phyloP scores from a whole-genome alignment of 306 rosid species.

The Aeschynomene evenia region DNA sequence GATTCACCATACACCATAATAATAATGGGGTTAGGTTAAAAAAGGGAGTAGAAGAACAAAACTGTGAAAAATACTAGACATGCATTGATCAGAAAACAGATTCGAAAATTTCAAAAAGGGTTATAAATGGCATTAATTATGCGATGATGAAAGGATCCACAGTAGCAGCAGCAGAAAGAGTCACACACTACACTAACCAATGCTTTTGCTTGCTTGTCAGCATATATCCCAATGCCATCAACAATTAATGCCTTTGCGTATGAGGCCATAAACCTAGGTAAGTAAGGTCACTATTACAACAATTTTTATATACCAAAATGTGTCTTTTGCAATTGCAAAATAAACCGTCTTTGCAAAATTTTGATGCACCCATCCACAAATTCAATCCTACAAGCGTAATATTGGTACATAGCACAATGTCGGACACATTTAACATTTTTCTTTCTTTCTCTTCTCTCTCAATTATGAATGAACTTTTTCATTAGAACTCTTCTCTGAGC shows the following conservation, averaged over 20 bases:
- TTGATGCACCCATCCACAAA: too few relatives aligned
- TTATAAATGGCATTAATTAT: constrained; percentile 35
- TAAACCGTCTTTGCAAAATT: too few relatives aligned
- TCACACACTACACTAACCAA: neutral
- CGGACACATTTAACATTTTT: too few relatives aligned
- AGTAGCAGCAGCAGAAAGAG: neutral
- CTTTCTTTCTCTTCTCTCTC: too few relatives aligned
- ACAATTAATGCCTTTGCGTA: constrained; percentile 39
- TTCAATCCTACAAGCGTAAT: too few relatives aligned
- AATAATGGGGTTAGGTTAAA: too few relatives aligned
- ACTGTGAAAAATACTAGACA: neutral
- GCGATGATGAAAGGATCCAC: constrained; percentile 28
- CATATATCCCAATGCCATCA: constrained; percentile 1
- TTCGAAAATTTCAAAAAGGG: constrained; percentile 18
- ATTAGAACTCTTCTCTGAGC: neutral
- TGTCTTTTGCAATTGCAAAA: constrained; percentile 8
- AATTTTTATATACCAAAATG: neutral
- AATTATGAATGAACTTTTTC: constrained; percentile 31
- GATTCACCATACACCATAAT: neutral
- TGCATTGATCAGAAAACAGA: constrained; percentile 19
- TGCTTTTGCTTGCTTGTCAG: constrained; percentile 30
- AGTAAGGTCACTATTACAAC: constrained; percentile 6
- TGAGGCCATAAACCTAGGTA: constrained; percentile 25
- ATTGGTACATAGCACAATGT: too few relatives aligned
- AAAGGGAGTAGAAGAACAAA: neutral